phyloP scores from a whole-genome alignment of 768 basidiomycete genomes.

The Amanita fuliginea region DNA sequence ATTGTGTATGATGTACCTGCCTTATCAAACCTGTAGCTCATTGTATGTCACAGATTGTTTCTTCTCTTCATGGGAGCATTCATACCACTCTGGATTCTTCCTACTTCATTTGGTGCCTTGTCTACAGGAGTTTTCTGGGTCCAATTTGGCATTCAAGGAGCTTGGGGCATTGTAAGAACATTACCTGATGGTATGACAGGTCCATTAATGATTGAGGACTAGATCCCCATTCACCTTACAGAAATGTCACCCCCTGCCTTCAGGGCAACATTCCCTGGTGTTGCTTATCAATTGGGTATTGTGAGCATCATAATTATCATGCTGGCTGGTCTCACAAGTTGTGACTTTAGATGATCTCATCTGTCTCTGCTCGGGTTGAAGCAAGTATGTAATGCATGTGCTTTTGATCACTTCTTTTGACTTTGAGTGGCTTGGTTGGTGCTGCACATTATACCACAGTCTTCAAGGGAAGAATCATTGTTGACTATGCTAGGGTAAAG shows the following conservation, averaged over 20 bases:
- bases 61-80: conserved; percentile 43
- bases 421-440: conserved; percentile 33
- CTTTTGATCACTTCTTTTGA: not conserved
- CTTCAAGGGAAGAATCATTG: conserved; percentile 33
- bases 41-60: conserved; percentile 28
- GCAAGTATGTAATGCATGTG: conserved; percentile 31
- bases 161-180: conserved; percentile 73
- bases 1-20: conserved; percentile 47
- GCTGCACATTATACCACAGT: conserved; percentile 43
- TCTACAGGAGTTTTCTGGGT: conserved; percentile 80
- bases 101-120: conserved; percentile 53
- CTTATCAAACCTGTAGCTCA: not conserved
- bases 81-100: conserved; percentile 82
- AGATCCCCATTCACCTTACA: conserved; percentile 66
- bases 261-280: conserved; percentile 79
- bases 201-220: conserved; percentile 20
- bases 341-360: conserved; percentile 40
- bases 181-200: conserved; percentile 25
- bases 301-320: conserved; percentile 18
- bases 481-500: conserved; percentile 52
- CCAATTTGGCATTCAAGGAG: conserved; percentile 84
- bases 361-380: conserved; percentile 75
- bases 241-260: conserved; percentile 86
- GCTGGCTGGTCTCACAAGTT: not conserved
- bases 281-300: conserved; percentile 79